Evolutionary conservation across 805 yeast species (phyloP).

Genomic region (Wickerhamiella occidentalis): DNA sequence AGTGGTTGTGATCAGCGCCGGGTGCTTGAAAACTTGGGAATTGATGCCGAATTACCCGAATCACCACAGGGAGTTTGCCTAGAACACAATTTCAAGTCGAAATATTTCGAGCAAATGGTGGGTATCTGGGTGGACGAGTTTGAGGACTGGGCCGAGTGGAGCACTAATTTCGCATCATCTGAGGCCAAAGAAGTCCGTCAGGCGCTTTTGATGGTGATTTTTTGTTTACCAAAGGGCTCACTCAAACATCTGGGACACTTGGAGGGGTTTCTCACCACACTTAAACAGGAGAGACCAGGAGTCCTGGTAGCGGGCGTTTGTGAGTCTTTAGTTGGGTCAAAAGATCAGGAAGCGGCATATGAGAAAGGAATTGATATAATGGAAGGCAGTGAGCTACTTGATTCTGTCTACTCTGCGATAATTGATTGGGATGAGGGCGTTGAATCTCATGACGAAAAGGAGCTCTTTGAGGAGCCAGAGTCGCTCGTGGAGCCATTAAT

Average conservation of each 20-base stretch:
- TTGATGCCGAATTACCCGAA: not conserved
- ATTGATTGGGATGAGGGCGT: not conserved
- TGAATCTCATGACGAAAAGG: not conserved
- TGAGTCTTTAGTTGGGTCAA: slow-evolving; percentile 12
- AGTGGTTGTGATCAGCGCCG: slow-evolving; percentile 26
- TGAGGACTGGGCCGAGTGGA: slow-evolving; percentile 24
- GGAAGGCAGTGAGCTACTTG: slow-evolving; percentile 6
- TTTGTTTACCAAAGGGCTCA: slow-evolving; percentile 7
- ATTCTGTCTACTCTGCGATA: slow-evolving; percentile 3
- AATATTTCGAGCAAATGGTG: slow-evolving; percentile 28
- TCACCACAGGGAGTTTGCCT: slow-evolving; percentile 9
- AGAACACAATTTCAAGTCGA: slow-evolving; percentile 21
- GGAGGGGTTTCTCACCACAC: not conserved
- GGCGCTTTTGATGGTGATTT: slow-evolving; percentile 28
- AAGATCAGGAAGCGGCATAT: slow-evolving; percentile 13
- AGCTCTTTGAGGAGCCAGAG: not conserved
- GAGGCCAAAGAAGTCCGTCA: slow-evolving; percentile 31
- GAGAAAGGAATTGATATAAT: slow-evolving; percentile 10
- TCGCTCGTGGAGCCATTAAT: slow-evolving; percentile 12
- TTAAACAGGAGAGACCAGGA: not conserved
- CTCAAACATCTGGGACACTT: slow-evolving; percentile 16
- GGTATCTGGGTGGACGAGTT: slow-evolving; percentile 30
- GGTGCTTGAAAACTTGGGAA: not conserved
- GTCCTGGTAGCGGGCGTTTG: slow-evolving; percentile 18
- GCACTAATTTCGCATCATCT: slow-evolving; percentile 22